These are phyloP conservation scores for Inosperma sp. DNA, from an alignment of 768 basidiomycete genomes.

Conservation along the genomic window DNA sequence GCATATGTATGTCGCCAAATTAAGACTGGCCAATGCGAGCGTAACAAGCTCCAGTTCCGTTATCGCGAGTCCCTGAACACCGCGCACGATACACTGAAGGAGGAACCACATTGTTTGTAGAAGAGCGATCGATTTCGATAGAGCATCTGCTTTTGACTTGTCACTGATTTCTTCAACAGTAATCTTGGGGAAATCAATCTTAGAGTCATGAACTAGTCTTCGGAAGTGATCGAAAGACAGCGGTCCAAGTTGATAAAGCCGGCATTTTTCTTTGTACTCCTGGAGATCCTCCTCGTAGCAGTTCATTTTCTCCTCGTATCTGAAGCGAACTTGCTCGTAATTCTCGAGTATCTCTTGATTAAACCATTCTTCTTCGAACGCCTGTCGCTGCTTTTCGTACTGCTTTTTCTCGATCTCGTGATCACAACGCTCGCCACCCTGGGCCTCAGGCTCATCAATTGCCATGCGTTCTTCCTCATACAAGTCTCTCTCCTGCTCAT, in stretches of 20 bases:
- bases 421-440: not conserved
- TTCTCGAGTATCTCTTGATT: not conserved
- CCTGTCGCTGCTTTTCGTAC: not conserved
- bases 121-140: slow-evolving; percentile 28
- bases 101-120: slow-evolving; percentile 33
- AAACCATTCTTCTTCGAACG: not conserved
- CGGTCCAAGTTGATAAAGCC: not conserved
- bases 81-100: slow-evolving; percentile 25
- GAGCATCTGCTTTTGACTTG: slow-evolving; percentile 28
- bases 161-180: slow-evolving; percentile 16
- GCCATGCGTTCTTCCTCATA: not conserved
- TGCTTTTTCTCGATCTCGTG: not conserved
- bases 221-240: not conserved
- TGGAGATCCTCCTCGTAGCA: not conserved
- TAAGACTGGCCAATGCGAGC: slow-evolving; percentile 26
- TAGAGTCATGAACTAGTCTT: not conserved
- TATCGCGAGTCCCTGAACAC: slow-evolving; percentile 19
- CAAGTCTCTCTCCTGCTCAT: not conserved
- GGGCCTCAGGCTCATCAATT: not conserved
- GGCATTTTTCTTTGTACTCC: not conserved
- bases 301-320: not conserved
- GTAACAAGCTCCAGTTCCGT: slow-evolving; percentile 33
- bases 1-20: slow-evolving; percentile 23
- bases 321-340: no score
- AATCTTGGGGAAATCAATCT: not conserved